These are phyloP conservation scores for Penicillium sp. DNA, from an alignment of 2,329 filamentous ascomycete species.

Conservation along the genomic window DNA sequence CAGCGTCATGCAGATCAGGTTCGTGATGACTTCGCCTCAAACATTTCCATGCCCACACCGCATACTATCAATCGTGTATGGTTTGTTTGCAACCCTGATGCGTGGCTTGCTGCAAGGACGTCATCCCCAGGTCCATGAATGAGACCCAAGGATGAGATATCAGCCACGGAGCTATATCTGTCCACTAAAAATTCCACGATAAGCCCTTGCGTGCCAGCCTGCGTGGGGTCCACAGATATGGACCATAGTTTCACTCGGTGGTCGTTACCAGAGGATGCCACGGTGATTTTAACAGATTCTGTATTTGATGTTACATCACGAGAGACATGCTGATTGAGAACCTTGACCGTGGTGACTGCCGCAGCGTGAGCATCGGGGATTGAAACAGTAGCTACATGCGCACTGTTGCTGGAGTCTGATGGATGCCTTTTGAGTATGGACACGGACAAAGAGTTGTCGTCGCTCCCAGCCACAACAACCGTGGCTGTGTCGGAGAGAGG, in stretches of 20 bases:
- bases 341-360: constrained; percentile 43
- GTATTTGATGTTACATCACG: not conserved
- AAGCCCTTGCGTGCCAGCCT: constrained; percentile 22
- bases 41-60: constrained; percentile 53
- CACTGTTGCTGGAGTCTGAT: constrained; percentile 8
- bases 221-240: constrained; percentile 30
- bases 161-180: constrained; percentile 53
- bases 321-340: constrained; percentile 23
- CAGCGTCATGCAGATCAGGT: constrained; percentile 8
- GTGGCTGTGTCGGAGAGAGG: constrained; percentile 34
- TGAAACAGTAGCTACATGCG: constrained; percentile 33
- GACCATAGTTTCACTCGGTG: constrained; percentile 49
- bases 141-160: constrained; percentile 54
- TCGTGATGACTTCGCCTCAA: constrained; percentile 23
- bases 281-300: constrained; percentile 16
- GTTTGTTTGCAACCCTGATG: not conserved
- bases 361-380: constrained; percentile 48
- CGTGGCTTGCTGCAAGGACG: not conserved
- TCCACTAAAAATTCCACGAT: constrained; percentile 29
- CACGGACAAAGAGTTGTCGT: constrained; percentile 77
- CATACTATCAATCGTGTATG: constrained; percentile 41
- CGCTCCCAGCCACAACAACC: constrained; percentile 73
- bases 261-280: constrained; percentile 48
- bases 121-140: constrained; percentile 22
- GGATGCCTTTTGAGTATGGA: constrained; percentile 41